Base-by-base conservation (phyloP, 495 filamentous ascomycete genomes). In the Chaetomium cochliodes region DNA sequence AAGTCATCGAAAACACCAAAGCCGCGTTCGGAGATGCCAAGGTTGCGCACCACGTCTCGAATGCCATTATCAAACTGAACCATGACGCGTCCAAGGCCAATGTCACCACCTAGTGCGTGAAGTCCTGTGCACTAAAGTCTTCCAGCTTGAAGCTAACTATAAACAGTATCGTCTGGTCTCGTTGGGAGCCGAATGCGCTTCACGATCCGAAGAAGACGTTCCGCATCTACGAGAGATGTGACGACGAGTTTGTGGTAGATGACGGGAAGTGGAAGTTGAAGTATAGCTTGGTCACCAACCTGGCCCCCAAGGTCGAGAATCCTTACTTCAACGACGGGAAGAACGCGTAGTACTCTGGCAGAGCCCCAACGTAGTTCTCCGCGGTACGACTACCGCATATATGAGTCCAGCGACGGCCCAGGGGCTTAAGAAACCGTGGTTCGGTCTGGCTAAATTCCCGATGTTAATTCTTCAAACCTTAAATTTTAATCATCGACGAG, bases 41-140 rank as follows among this genome's bases (percentile, higher is more conserved):
- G 30, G 59, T 61, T 18, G 59, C 59, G 5, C 59, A 52, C 47
- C 47, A 61, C 18, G 59, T 61, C 59, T 61, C 59, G n/a, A 61
- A 61, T 42, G 46, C 59, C 0, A 41, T 61, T 33, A 61, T 61
- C 49, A 39, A 11, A 13, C 49, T 52, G 30, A 61, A 61, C 20
- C 33, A 12, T 42, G 47, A 61, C 20, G 59, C 47, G 6, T 52
- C 59, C 59, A 20, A 41, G 47, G 59, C 59, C 47, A 53, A 61
- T n/a, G 59, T 61, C 13, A 52, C 59, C n/a, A 52, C 59, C 30
- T 61, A 52, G 59, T 61, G 59, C 30, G 59, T 61, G 5, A 12
- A 37, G 33, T 52, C 11, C 47, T 16, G 1, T n/a, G 13, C 25
- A 26, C 5, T 12, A n/a, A 15, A 16, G 2, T 33, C 28, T 37